Evolutionary conservation across 2,329 filamentous ascomycete genomes (phyloP).

Genomic region (Metarhizium humberi): DNA sequence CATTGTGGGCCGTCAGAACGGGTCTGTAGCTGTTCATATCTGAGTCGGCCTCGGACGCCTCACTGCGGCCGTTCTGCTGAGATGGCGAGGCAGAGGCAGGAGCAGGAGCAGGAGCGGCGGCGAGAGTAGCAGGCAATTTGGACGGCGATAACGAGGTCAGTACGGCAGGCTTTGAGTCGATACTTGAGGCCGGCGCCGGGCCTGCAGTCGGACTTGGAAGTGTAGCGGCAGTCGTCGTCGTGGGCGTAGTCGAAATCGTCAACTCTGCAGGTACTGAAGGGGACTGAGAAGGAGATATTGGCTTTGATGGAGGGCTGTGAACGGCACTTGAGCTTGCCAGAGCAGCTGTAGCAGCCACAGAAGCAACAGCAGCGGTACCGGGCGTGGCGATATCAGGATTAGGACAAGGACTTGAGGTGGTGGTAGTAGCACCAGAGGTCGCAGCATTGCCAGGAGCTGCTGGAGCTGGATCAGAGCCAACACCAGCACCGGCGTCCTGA

Average conservation of each 20-base stretch:
- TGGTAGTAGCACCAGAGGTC: not conserved
- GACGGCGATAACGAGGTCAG: constrained; percentile 7
- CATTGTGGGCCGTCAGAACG: constrained; percentile 12
- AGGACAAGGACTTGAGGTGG: constrained; percentile 1
- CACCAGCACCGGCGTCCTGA: constrained; percentile 19
- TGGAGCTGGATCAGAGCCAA: constrained; percentile 14
- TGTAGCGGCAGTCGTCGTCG: not conserved
- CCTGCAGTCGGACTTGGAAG: not conserved
- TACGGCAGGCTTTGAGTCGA: constrained; percentile 3
- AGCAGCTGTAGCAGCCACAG: constrained; percentile 10
- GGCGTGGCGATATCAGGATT: constrained; percentile 2
- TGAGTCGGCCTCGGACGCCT: constrained; percentile 17
- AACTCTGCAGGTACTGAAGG: constrained; percentile 2
- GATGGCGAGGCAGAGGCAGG: constrained; percentile 7
- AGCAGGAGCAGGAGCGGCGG: constrained; percentile 2
- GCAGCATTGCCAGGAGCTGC: constrained; percentile 9
- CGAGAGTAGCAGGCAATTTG: constrained; percentile 6
- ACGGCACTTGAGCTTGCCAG: not conserved
- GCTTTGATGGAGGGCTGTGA: constrained; percentile 1
- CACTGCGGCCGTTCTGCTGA: constrained; percentile 23
- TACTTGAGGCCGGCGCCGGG: not conserved
- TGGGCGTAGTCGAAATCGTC: not conserved
- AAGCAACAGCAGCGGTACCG: constrained; percentile 1
- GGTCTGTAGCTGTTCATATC: constrained; percentile 25
- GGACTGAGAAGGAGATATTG: constrained; percentile 1